Conservation (phyloP, 495 filamentous ascomycete species). For the Umbilicaria muhlenbergii region DNA sequence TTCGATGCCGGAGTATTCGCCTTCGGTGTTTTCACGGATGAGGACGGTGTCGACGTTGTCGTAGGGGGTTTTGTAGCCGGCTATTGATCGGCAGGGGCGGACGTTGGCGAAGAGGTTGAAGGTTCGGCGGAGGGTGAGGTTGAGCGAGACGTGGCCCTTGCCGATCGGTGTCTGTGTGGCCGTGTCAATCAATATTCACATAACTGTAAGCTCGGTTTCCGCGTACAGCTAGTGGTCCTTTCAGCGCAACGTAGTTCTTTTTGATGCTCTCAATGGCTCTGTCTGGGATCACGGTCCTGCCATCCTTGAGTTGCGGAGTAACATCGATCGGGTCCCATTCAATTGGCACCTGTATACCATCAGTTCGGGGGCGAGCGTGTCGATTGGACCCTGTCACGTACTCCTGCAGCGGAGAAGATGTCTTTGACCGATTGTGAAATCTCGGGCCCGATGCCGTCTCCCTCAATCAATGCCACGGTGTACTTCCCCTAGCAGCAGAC, state of each 20-base stretch:
- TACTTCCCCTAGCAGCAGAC: slow-evolving; percentile 58
- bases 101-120: slow-evolving; percentile 99
- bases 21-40: slow-evolving; percentile 99
- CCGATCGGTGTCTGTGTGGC: slow-evolving; percentile 71
- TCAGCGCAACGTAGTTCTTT: slow-evolving; percentile 89
- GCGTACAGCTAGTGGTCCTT: slow-evolving; percentile 89
- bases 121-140: slow-evolving; percentile 92
- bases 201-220: neutral
- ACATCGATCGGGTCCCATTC: slow-evolving; percentile 97
- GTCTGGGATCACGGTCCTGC: slow-evolving; percentile 80
- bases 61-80: slow-evolving; percentile 96
- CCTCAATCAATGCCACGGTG: slow-evolving; percentile 92
- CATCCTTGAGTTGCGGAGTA: slow-evolving; percentile 78
- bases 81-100: slow-evolving; percentile 89
- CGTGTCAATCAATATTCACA: slow-evolving; percentile 4
- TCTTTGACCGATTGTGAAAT: slow-evolving; percentile 95
- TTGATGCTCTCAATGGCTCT: slow-evolving; percentile 80
- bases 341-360: slow-evolving; percentile 63
- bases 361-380: slow-evolving; percentile 3
- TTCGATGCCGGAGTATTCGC: slow-evolving; percentile 98
- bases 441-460: slow-evolving; percentile 95
- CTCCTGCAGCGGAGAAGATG: slow-evolving; percentile 90
- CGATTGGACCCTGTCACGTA: slow-evolving; percentile 23
- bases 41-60: slow-evolving; percentile 94
- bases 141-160: slow-evolving; percentile 97